These are phyloP conservation scores for Penicillium odoratum DNA, from an alignment of 495 filamentous ascomycete genomes.

Conservation along the genomic window DNA sequence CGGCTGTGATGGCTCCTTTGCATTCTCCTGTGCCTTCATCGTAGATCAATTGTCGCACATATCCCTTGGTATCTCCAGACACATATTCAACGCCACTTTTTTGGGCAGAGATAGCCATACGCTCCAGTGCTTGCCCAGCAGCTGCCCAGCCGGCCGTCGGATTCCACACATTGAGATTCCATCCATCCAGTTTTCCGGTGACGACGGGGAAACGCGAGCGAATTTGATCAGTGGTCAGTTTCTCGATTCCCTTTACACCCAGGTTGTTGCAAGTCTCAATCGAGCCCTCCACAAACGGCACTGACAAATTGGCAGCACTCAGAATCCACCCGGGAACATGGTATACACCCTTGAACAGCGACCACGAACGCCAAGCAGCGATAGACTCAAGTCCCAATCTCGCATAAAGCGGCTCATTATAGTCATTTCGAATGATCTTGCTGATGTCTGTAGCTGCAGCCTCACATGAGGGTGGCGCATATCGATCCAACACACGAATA, in stretches of 20 bases:
- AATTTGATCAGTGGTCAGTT: slow-evolving; percentile 7
- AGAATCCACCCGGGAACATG: slow-evolving; percentile 35
- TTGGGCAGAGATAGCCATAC: slow-evolving; percentile 27
- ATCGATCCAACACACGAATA: slow-evolving; percentile 34
- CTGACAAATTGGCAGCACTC: slow-evolving; percentile 21
- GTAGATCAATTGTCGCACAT: slow-evolving; percentile 24
- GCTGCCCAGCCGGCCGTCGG: slow-evolving; percentile 34
- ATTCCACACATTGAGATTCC: slow-evolving; percentile 29
- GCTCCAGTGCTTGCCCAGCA: slow-evolving; percentile 25
- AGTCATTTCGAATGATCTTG: slow-evolving; percentile 24
- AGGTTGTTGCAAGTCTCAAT: slow-evolving; percentile 23
- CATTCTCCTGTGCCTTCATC: slow-evolving; percentile 15
- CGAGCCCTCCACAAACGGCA: slow-evolving; percentile 29
- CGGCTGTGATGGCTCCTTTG: slow-evolving; percentile 10
- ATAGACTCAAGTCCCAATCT: slow-evolving; percentile 25
- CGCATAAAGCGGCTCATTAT: slow-evolving; percentile 25
- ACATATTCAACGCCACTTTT: slow-evolving; percentile 30
- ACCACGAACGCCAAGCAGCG: slow-evolving; percentile 18
- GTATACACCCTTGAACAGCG: slow-evolving; percentile 31
- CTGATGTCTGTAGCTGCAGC: slow-evolving; percentile 31
- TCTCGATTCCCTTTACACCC: slow-evolving; percentile 4
- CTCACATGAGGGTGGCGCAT: slow-evolving; percentile 28
- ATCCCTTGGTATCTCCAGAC: slow-evolving; percentile 20
- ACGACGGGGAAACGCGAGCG: slow-evolving; percentile 21
- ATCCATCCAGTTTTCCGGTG: slow-evolving; percentile 28